Evolutionary conservation across 139 green algal species (phyloP), one percentile per base, ranked within the genome.

Genomic region (Micractinium conductrix): DNA sequence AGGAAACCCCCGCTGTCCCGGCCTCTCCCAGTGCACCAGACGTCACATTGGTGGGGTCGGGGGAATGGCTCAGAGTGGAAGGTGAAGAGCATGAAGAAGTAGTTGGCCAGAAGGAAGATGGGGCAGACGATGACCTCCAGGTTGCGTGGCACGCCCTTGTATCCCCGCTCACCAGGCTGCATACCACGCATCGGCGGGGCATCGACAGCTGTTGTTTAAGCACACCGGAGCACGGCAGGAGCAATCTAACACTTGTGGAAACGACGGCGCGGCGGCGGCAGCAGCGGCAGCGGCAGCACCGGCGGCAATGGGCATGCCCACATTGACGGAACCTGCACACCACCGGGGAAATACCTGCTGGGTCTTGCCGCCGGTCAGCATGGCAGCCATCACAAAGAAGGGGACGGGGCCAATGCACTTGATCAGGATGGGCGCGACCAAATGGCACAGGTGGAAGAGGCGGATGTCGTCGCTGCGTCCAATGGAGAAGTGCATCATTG

Each of bases 71-170:
- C 45, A 30, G 16, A 44, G 12, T 44, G 1, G 3, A 10, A n/a
- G 14, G 16, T 30, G 30, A 79, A 79, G 28, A 44, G 73, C 6
- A 45, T 45, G 8, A 26, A 79, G n/a, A 79, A 65, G 73, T 79
- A 79, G 44, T 10, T 14, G 45, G 5, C 73, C 73, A 79, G 45
- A 1, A 45, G 45, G 30, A 28, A 9, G 16, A 45, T 14, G 73
- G 73, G 73, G 45, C 73, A 79, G 28, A 79, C 73, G 2, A 79
- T 10, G 3, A 45, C 45, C 9, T 79, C 45, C 7, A 42, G 10
- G 73, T 63, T 67, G 28, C 73, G 73, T 12, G 45, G 8, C 2
- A 79, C 45, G 16, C 73, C 73, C 44, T 79, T 79, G 73, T 79
- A 79, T 2, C 44, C 45, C 30, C 28, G 42, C 12, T 8, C 30